phyloP scores from a whole-genome alignment of 176 grass and related monocot genomes.

The Tillandsia fasciculata region DNA sequence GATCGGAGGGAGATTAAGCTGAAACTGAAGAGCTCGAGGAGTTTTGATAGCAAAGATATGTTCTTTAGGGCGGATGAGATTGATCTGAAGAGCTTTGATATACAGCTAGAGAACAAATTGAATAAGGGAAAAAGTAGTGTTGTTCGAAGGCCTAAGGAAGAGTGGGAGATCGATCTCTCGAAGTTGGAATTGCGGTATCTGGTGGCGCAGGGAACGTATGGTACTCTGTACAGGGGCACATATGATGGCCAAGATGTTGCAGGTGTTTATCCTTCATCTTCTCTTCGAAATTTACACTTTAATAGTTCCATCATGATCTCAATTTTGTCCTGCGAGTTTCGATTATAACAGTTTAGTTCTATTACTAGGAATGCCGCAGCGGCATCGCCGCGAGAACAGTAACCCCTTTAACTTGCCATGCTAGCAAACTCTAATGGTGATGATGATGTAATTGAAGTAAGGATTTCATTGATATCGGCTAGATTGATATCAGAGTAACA shows the following conservation, averaged over 20 bases:
- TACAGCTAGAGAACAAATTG: conserved; percentile 67
- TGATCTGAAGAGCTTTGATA: conserved; percentile 71
- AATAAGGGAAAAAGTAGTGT: conserved; percentile 35
- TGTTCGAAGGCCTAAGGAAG: conserved; percentile 42
- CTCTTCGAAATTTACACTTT: not conserved
- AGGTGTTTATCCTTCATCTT: conserved; percentile 31
- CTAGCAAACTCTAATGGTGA: no score
- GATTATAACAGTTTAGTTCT: no score
- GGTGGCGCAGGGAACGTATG: conserved; percentile 66
- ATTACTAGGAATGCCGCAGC: no score
- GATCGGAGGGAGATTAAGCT: not conserved
- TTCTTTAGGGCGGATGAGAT: conserved; percentile 80
- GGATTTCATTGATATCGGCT: no score
- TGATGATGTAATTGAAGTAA: no score
- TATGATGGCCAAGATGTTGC: conserved; percentile 79
- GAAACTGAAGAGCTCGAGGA: conserved; percentile 9
- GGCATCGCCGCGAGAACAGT: no score
- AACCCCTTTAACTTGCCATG: no score
- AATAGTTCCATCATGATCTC: no score
- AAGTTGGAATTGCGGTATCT: conserved; percentile 71
- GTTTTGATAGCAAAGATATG: conserved; percentile 43
- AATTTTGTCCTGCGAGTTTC: no score
- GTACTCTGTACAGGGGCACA: conserved; percentile 65
- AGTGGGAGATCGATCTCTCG: conserved; percentile 81
- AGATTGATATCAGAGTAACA: no score